Conservation (phyloP, 306 rosid genomes). For the Medicago lupulina region DNA sequence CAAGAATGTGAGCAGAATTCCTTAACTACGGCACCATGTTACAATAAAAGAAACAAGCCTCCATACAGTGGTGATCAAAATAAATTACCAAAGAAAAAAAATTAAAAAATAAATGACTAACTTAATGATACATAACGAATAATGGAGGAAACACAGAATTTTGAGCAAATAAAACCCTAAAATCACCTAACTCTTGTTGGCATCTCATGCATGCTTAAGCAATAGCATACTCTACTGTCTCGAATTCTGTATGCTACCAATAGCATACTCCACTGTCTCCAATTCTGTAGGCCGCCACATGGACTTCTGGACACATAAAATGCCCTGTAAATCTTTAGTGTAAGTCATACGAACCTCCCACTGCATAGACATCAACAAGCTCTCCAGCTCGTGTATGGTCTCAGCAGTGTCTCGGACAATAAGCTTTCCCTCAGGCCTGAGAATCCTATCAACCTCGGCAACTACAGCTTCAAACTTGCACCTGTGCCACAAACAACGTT, state of each 20-base stretch:
- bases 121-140: constrained; percentile 54
- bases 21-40: constrained; percentile 44
- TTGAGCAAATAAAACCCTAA: constrained; percentile 48
- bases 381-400: constrained; percentile 66
- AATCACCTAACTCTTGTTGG: constrained; percentile 44
- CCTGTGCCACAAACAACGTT: constrained; percentile 50
- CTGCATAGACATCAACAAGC: constrained; percentile 68
- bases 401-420: constrained; percentile 80
- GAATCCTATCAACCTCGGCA: constrained; percentile 90
- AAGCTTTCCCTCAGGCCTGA: constrained; percentile 90
- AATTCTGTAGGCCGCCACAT: constrained; percentile 82
- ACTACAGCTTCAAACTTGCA: constrained; percentile 73
- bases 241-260: constrained; percentile 78
- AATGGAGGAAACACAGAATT: constrained; percentile 51
- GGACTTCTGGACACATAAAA: constrained; percentile 85
- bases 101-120: constrained; percentile 46
- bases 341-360: constrained; percentile 94
- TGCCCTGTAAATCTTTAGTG: constrained; percentile 75
- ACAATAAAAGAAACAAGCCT: constrained; percentile 46
- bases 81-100: constrained; percentile 39
- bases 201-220: constrained; percentile 42
- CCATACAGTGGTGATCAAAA: constrained; percentile 47
- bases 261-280: constrained; percentile 69
- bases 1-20: constrained; percentile 41
- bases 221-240: constrained; percentile 68